Base-by-base conservation (phyloP, 2,329 filamentous ascomycete genomes). In the Nigrospora osmanthi region DNA sequence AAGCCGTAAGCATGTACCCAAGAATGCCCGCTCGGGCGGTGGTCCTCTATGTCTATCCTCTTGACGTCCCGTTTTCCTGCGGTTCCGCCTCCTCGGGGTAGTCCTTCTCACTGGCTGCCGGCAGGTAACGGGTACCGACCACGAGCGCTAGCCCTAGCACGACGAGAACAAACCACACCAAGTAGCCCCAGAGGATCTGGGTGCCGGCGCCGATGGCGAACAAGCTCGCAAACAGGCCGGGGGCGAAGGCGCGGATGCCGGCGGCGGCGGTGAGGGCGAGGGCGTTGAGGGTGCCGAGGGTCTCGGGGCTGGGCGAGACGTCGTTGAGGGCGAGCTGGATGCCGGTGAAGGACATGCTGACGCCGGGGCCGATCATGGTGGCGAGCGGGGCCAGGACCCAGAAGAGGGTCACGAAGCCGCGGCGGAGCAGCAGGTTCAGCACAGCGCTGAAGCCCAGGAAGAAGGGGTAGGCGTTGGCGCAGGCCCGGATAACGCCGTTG, bases 311-410 rank as follows among this genome's bases (percentile, higher is more conserved):
- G 0, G 87, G 87, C 0, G 81, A 74, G 2, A 85, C 77, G 47
- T 90, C 85, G 60, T 91, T 91, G 31, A 91, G 58, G 0, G 80
- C 80, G 10, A 91, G 78, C 67, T 90, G 85, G 1, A 83, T 73
- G 2, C 72, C 81, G 0, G 84, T 89, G 57, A 85, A 86, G 2
- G 74, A 70, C 83, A 87, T 88, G 40, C 72, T 73, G 0, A 87
- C 76, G 1, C 80, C 80, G 12, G 73, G 73, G 0, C 81, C 83
- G 0, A 86, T n/a, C 0, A 68, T 65, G 11, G 82, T 59, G 11
- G 63, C 41, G 0, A 64, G 50, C 0, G 71, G 70, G 2, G 59
- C 65, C 2, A 72, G 40, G 3, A 74, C 56, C 80, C 83, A 89
- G 58, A 89, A 87, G 0, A 61, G 49, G 0, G 57, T 60, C 0